Evolutionary conservation across 2,329 filamentous ascomycete species (phyloP).

Genomic region (Sclerotinia spermophila): DNA sequence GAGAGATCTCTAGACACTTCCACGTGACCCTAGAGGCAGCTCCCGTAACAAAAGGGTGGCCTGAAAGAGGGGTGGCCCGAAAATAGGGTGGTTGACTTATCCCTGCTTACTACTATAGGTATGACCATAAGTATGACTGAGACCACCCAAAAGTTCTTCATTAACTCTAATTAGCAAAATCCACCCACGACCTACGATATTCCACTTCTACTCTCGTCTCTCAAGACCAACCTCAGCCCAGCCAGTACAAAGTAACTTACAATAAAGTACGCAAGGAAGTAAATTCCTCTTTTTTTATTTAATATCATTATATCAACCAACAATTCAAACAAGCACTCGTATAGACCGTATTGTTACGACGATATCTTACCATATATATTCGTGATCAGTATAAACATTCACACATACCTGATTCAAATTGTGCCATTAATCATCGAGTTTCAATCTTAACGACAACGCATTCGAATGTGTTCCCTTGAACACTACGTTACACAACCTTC

Average conservation of each 20-base stretch:
- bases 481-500: conserved; percentile 14
- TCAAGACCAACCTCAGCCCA: neutral
- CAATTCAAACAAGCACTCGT: neutral
- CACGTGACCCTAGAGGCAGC: too few relatives aligned
- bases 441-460: conserved; percentile 16
- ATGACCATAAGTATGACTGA: neutral
- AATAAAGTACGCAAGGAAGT: neutral
- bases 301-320: neutral
- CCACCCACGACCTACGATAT: neutral
- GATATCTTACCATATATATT: neutral
- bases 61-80: too few relatives aligned
- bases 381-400: neutral
- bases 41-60: too few relatives aligned
- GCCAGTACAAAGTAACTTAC: neutral
- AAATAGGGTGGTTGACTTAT: too few relatives aligned
- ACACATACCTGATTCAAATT: neutral
- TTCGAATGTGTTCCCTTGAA: conserved; percentile 14
- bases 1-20: too few relatives aligned
- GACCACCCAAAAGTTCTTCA: neutral
- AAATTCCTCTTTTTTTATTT: neutral
- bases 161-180: neutral
- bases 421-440: conserved; percentile 3
- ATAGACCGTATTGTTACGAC: neutral
- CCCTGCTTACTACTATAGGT: neutral
- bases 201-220: neutral